A percentile compares a stretch with the other conserved stretches of the same genome.
Conservation (phyloP, 2,329 filamentous ascomycete genomes). For the Thermoascus crustaceus region DNA sequence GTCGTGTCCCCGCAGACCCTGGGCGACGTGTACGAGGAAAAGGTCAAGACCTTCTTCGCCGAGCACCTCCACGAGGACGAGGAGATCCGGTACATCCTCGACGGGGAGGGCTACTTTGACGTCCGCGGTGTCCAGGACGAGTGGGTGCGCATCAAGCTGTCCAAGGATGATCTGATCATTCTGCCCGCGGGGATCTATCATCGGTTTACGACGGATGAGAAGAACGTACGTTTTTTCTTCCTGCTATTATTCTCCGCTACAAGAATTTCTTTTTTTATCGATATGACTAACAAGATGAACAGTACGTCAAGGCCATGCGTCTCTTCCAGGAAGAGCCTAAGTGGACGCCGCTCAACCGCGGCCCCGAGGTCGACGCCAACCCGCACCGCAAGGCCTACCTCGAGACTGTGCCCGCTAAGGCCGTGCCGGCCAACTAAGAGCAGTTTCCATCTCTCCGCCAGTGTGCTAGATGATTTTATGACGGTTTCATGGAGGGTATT, state of each 20-base stretch:
- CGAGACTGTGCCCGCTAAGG: constrained; percentile 19
- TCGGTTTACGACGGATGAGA: constrained; percentile 87
- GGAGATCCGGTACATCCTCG: constrained; percentile 91
- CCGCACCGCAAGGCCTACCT: constrained; percentile 72
- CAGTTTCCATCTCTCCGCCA: too few relatives aligned
- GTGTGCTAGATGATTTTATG: too few relatives aligned
- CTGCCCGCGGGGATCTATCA: constrained; percentile 94
- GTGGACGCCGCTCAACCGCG: constrained; percentile 89
- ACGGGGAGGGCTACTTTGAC: constrained; percentile 86
- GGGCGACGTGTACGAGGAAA: constrained; percentile 81
- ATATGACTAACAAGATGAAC: constrained; percentile 6
- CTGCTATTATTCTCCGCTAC: not conserved
- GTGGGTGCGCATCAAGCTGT: constrained; percentile 80
- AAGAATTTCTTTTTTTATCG: constrained; percentile 3
- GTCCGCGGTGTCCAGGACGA: constrained; percentile 73
- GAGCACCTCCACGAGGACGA: constrained; percentile 98
- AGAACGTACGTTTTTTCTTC: constrained; percentile 61
- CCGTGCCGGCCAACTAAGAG: constrained; percentile 20
- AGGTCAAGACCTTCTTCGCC: constrained; percentile 87
- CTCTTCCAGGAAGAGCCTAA: constrained; percentile 98
- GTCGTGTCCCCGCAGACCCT: constrained; percentile 78
- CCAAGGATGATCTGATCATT: constrained; percentile 85
- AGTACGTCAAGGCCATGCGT: constrained; percentile 95
- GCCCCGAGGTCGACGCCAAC: constrained; percentile 68
- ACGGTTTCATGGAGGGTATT: too few relatives aligned